Conservation (phyloP, 2,329 filamentous ascomycete genomes). For the Alternaria ethzedia region DNA sequence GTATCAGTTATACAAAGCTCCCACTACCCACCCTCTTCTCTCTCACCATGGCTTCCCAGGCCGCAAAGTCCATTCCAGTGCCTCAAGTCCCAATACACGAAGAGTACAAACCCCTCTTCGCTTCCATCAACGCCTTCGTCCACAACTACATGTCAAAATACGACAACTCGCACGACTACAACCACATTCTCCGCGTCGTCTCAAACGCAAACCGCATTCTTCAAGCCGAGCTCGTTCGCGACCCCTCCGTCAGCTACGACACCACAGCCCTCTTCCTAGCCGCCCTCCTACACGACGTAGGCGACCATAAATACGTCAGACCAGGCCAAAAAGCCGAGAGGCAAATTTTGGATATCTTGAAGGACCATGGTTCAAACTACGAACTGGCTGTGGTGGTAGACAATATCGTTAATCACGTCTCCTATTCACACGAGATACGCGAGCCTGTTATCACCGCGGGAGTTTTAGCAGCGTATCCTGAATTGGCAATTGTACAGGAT, state of each 20-base stretch:
- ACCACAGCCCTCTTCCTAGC: slow-evolving; percentile 68
- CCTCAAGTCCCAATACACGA: slow-evolving; percentile 35
- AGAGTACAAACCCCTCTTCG: slow-evolving; percentile 31
- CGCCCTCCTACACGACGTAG: slow-evolving; percentile 76
- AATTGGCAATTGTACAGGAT: slow-evolving; percentile 87
- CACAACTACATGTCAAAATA: slow-evolving; percentile 48
- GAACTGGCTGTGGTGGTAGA: slow-evolving; percentile 72
- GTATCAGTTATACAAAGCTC: too few relatives aligned
- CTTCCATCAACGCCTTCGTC: slow-evolving; percentile 39
- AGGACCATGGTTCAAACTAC: slow-evolving; percentile 61
- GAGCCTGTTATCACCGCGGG: slow-evolving; percentile 66
- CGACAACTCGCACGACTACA: slow-evolving; percentile 87
- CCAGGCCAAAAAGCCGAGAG: slow-evolving; percentile 62
- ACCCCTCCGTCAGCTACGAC: slow-evolving; percentile 53
- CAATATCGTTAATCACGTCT: slow-evolving; percentile 75
- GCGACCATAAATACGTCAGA: slow-evolving; percentile 78
- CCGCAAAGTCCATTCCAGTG: slow-evolving; percentile 9
- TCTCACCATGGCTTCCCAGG: slow-evolving; percentile 19
- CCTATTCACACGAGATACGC: slow-evolving; percentile 75
- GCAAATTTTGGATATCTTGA: slow-evolving; percentile 63
- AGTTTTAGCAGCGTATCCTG: slow-evolving; percentile 71
- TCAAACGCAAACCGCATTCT: slow-evolving; percentile 73
- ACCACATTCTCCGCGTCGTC: slow-evolving; percentile 81
- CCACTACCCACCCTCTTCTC: background rate
- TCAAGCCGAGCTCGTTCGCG: slow-evolving; percentile 52